These are phyloP conservation scores for Globisporangium yorkense DNA, from an alignment of 352 stramenopile genomes.

Conservation along the genomic window DNA sequence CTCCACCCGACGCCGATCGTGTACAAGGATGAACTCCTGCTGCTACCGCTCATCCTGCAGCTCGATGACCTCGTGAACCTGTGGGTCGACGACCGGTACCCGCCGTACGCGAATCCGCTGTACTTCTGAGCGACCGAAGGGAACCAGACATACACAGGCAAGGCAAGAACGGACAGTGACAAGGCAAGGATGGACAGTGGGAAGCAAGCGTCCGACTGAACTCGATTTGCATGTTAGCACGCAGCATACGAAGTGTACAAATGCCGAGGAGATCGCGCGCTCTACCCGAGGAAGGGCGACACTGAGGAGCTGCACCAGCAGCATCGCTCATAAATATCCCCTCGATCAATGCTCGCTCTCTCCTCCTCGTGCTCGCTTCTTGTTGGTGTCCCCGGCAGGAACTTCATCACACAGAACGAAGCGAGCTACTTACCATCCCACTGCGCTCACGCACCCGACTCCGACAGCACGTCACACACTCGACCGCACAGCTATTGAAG, in stretches of 20 bases:
- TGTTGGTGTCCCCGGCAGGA: neutral
- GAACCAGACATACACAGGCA: neutral
- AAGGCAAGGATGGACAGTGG: too few species aligned
- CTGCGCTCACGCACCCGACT: neutral
- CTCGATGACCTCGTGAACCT: conserved; percentile 66
- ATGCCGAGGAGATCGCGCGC: neutral
- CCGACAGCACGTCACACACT: conserved; percentile 1
- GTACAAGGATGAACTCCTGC: conserved; percentile 51
- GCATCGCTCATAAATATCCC: neutral
- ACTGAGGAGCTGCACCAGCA: neutral
- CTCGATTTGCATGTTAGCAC: conserved; percentile 1
- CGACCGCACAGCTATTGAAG: neutral
- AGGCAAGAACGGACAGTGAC: too few species aligned
- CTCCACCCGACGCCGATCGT: conserved; percentile 46
- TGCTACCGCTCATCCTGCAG: conserved; percentile 58
- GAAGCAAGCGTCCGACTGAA: neutral
- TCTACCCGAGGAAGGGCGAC: neutral
- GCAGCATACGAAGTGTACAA: neutral
- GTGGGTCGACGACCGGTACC: conserved; percentile 70
- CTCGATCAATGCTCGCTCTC: neutral
- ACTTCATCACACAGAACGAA: neutral
- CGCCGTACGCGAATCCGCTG: conserved; percentile 59
- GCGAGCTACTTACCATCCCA: neutral
- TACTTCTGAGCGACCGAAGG: conserved; percentile 34
- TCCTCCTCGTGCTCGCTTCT: neutral